Conservation (phyloP, 129 eudicot species). For the Arctium lappa region DNA sequence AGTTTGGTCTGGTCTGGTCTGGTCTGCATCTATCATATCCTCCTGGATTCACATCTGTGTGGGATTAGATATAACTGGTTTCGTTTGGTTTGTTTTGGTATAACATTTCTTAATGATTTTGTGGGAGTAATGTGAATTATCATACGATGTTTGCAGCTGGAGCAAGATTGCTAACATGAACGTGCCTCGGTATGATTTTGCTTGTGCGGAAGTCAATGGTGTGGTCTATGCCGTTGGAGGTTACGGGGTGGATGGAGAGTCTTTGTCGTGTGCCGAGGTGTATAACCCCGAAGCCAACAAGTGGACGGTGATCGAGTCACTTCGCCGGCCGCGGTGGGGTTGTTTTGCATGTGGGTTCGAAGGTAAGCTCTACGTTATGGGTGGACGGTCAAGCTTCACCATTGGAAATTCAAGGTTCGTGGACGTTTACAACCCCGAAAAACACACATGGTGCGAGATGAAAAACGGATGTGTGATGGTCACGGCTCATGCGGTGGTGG, state of each 20-base stretch:
- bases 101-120: neutral
- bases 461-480: constrained; percentile 99
- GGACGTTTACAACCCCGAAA: constrained; percentile 75
- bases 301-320: constrained; percentile 72
- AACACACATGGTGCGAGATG: constrained; percentile 74
- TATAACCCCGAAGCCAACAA: constrained; percentile 69
- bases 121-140: constrained; percentile 9
- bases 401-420: constrained; percentile 90
- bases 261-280: constrained; percentile 79
- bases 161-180: constrained; percentile 76
- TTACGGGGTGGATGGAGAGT: constrained; percentile 64
- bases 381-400: constrained; percentile 93
- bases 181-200: constrained; percentile 84
- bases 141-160: constrained; percentile 64
- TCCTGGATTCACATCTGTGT: neutral
- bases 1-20: neutral
- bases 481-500: constrained; percentile 87
- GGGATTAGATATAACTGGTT: neutral
- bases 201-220: constrained; percentile 86
- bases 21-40: neutral
- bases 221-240: constrained; percentile 89
- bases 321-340: constrained; percentile 93
- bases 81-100: neutral
- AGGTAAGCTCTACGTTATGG: constrained; percentile 93
- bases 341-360: constrained; percentile 84